A percentile compares a stretch with the other conserved stretches of the same genome.
Evolutionary conservation across 192 early-diverging fungal genomes (phyloP).

Genomic region (Oehlia diaphana): DNA sequence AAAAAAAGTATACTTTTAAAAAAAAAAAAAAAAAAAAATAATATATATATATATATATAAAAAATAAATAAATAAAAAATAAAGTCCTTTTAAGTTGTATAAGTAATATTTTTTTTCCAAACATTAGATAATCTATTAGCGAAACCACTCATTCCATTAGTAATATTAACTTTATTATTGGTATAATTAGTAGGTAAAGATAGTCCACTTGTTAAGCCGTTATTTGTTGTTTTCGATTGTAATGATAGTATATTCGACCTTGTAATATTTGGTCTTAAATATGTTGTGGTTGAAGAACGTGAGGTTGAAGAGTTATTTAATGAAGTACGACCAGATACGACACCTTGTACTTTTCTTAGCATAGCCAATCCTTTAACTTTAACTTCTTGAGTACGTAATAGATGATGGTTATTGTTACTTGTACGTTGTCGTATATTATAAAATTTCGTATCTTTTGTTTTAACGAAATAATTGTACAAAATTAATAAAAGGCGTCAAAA

Average conservation of each 20-base stretch:
- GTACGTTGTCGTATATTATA: not conserved
- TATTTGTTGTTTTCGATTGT: not conserved
- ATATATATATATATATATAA: too few species aligned
- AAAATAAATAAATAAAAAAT: too few species aligned
- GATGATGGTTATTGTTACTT: not conserved
- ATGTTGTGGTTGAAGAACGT: not conserved
- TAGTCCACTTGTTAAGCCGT: not conserved
- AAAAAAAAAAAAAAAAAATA: too few species aligned
- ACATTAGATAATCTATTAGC: slow-evolving; percentile 12
- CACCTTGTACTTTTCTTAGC: slow-evolving; percentile 14
- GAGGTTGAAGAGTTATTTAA: not conserved
- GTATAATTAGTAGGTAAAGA: not conserved
- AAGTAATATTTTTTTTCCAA: slow-evolving; percentile 18
- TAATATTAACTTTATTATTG: not conserved
- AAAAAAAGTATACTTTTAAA: too few species aligned
- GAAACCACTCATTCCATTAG: slow-evolving; percentile 1
- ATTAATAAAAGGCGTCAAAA: not conserved
- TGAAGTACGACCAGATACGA: not conserved
- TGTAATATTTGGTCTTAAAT: not conserved
- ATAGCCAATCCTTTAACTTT: slow-evolving; percentile 13
- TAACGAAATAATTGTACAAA: slow-evolving; percentile 3
- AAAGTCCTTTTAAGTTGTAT: too few species aligned
- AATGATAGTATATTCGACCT: not conserved
- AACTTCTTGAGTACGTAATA: not conserved
- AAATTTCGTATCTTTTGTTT: not conserved